Base-by-base conservation (phyloP, 73 alveolate species). In the Paramecium primaurelia region DNA sequence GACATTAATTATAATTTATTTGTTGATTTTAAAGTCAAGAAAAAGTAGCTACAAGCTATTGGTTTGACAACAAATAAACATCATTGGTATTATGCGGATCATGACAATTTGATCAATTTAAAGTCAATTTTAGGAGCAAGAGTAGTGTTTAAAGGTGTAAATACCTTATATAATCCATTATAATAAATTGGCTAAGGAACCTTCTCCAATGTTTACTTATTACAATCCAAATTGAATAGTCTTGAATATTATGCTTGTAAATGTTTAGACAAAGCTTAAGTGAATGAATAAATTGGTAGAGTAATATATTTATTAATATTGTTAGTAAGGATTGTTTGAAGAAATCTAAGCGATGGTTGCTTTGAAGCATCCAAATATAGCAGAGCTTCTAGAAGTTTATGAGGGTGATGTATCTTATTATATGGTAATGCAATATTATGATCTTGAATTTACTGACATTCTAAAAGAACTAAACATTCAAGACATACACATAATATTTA, bases 341-440 rank as follows among this genome's bases (percentile, higher is more conserved):
- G 91, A 80, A 80, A 80, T 80, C 10, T 40, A 80, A 49, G 44
- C 71, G 9, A 45, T 80, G 75, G 75, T 40, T 10, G 71, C 32
- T 1, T 36, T 80, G 34, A 22, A 25, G 16, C 71, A 80, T 44
- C 6, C 10, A 12, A 45, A 80, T 80, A 47, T 49, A 8, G 73
- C 58, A 8, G 58, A 47, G 32, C 22, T 80, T 20, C 12, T 44
- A 12, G 91, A 80, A 49, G 42, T 80, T 1, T 80, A 44, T 80
- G 91, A 80, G 18, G 91, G 91, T 1, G 91, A 80, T 12, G 91
- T 80, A 6, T 49, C 71, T 10, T 80, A 80, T 45, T 80, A 80
- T 26, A 32, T 80, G 58, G 58, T 80, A 22, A 25, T 80, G 91
- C 25, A 80, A 44, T 80, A 80, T 47, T 49, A 32, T 25, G 58